Evolutionary conservation across 2,329 filamentous ascomycete species (phyloP).

Genomic region (Beauveria sp.): DNA sequence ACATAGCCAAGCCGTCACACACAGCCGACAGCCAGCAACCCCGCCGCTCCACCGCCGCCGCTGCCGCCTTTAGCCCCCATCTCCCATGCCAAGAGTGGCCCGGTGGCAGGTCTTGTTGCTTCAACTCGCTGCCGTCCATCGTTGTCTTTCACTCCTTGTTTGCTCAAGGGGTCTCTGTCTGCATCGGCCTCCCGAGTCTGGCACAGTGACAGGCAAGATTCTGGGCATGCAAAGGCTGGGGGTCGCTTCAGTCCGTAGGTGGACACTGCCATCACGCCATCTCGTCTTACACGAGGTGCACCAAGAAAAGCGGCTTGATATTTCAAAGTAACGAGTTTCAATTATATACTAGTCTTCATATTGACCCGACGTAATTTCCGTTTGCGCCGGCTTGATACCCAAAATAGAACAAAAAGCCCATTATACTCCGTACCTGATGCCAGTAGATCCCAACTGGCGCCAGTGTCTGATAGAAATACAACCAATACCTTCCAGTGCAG

Average conservation of each 20-base stretch:
- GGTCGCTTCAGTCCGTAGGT: background rate
- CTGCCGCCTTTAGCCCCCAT: too few species aligned
- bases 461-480: conserved; percentile 3
- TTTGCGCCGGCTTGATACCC: background rate
- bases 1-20: too few species aligned
- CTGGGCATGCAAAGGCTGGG: background rate
- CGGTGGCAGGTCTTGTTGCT: too few species aligned
- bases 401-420: background rate
- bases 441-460: background rate
- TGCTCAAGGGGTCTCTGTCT: background rate
- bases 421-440: background rate
- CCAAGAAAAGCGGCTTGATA: background rate
- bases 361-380: background rate
- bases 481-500: background rate
- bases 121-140: too few species aligned
- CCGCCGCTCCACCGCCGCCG: too few species aligned
- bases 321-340: background rate
- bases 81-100: too few species aligned
- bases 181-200: background rate
- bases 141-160: too few species aligned
- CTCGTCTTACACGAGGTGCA: background rate
- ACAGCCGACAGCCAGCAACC: too few species aligned
- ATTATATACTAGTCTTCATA: background rate
- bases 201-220: background rate
- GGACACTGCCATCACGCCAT: background rate